These are phyloP conservation scores for Aspergillus sp. DNA, from an alignment of 2,329 filamentous ascomycete genomes.

Conservation along the genomic window DNA sequence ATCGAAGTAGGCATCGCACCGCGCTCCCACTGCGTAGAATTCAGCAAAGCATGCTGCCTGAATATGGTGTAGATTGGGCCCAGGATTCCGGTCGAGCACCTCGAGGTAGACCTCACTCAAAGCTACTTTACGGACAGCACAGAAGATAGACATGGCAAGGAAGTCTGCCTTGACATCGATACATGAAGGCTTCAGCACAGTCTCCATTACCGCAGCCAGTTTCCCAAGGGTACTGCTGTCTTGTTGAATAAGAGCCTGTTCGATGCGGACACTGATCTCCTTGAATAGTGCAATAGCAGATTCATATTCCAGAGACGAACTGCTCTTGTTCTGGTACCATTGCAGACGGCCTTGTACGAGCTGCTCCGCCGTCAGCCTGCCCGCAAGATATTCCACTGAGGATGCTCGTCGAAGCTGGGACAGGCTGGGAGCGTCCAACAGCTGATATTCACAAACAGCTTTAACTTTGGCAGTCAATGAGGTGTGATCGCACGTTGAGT, in stretches of 20 bases:
- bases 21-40: slow-evolving; percentile 61
- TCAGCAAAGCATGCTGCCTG: slow-evolving; percentile 65
- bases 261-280: slow-evolving; percentile 30
- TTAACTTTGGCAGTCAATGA: slow-evolving; percentile 15
- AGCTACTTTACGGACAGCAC: slow-evolving; percentile 53
- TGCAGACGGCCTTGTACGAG: slow-evolving; percentile 38
- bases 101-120: slow-evolving; percentile 64
- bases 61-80: slow-evolving; percentile 60
- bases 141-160: slow-evolving; percentile 57
- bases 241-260: slow-evolving; percentile 22
- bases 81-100: slow-evolving; percentile 60
- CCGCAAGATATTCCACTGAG: slow-evolving; percentile 40
- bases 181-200: slow-evolving; percentile 26
- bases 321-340: slow-evolving; percentile 42
- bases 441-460: slow-evolving; percentile 18
- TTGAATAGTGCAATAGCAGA: slow-evolving; percentile 32
- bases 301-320: slow-evolving; percentile 28
- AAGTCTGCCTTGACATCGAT: slow-evolving; percentile 53
- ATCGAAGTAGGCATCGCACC: slow-evolving; percentile 62
- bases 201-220: slow-evolving; percentile 36
- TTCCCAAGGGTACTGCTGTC: slow-evolving; percentile 32
- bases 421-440: slow-evolving; percentile 33
- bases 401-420: slow-evolving; percentile 38
- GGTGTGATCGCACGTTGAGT: not conserved
- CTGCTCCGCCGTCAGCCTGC: slow-evolving; percentile 32